phyloP scores from a whole-genome alignment of 2,329 filamentous ascomycete genomes.

The Aspergillus eucalypticola region DNA sequence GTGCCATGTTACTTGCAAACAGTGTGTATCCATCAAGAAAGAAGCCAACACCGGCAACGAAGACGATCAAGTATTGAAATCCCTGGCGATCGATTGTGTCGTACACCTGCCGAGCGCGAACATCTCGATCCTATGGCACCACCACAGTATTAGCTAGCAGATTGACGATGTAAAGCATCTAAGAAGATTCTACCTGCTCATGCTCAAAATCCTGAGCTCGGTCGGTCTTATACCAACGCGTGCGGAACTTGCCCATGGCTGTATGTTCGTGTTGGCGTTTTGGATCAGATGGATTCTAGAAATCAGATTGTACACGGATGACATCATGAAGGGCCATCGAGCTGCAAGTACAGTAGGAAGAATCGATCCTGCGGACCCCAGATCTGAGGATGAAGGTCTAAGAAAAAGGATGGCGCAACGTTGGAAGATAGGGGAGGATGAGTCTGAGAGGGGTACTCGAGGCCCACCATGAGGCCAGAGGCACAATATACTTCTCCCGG shows the following conservation, averaged over 20 bases:
- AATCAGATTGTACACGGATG: background rate
- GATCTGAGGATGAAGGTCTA: background rate
- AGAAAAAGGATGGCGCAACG: background rate
- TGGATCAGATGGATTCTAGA: background rate
- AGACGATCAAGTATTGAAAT: constrained; percentile 47
- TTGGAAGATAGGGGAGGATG: background rate
- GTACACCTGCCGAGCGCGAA: constrained; percentile 47
- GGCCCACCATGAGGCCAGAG: background rate
- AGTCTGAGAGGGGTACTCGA: background rate
- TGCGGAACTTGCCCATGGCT: constrained; percentile 37
- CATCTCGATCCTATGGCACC: constrained; percentile 40
- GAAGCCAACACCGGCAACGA: constrained; percentile 53
- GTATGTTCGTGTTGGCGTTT: background rate
- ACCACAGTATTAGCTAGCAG: background rate
- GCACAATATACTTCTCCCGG: background rate
- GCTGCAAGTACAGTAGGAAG: background rate
- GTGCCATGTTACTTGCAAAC: constrained; percentile 53
- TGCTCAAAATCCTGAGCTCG: constrained; percentile 47
- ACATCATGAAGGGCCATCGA: constrained; percentile 4
- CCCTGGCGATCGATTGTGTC: constrained; percentile 47
- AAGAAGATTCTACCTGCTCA: constrained; percentile 34
- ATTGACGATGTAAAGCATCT: background rate
- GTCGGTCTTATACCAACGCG: constrained; percentile 45
- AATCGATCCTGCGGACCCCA: constrained; percentile 3
- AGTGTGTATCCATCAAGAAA: constrained; percentile 52